Evolutionary conservation across 1,284 basidiomycete species (phyloP).

Genomic region (Microbotryum violaceum): DNA sequence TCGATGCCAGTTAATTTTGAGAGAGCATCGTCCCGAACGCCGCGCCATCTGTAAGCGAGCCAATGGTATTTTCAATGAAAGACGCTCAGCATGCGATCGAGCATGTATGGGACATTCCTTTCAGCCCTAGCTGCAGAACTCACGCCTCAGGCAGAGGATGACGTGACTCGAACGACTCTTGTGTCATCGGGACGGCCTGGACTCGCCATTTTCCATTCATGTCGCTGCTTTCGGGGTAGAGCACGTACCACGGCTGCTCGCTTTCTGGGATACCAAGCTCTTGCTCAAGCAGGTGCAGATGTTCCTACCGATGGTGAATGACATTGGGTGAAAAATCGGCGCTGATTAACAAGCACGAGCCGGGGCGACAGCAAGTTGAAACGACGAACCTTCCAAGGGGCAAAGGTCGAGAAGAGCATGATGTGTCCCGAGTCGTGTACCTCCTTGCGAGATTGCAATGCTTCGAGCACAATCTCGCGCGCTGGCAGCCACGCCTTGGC

Average conservation of each 20-base stretch:
- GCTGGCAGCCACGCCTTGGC: slow-evolving; percentile 88
- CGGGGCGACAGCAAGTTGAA: not conserved
- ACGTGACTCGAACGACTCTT: slow-evolving; percentile 80
- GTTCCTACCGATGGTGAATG: slow-evolving; percentile 55
- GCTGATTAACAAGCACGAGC: not conserved
- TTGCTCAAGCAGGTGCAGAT: slow-evolving; percentile 77
- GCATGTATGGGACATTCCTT: not conserved
- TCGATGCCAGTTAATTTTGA: slow-evolving; percentile 63
- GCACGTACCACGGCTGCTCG: slow-evolving; percentile 65
- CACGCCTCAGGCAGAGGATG: slow-evolving; percentile 78
- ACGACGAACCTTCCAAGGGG: slow-evolving; percentile 71
- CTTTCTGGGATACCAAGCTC: slow-evolving; percentile 48
- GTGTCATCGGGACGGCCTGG: slow-evolving; percentile 77
- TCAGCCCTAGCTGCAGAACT: slow-evolving; percentile 13
- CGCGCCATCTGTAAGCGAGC: slow-evolving; percentile 59
- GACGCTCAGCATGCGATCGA: no score
- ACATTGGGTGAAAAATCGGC: not conserved
- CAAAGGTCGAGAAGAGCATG: slow-evolving; percentile 70
- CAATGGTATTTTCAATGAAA: not conserved
- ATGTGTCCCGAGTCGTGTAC: slow-evolving; percentile 68
- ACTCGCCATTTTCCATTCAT: slow-evolving; percentile 74
- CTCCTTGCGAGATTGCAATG: slow-evolving; percentile 56
- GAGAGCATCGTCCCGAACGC: slow-evolving; percentile 75
- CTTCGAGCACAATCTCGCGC: slow-evolving; percentile 65
- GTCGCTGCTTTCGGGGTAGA: slow-evolving; percentile 74